These are phyloP conservation scores for Xylaria venustula DNA, from an alignment of 495 filamentous ascomycete species.

Conservation along the genomic window DNA sequence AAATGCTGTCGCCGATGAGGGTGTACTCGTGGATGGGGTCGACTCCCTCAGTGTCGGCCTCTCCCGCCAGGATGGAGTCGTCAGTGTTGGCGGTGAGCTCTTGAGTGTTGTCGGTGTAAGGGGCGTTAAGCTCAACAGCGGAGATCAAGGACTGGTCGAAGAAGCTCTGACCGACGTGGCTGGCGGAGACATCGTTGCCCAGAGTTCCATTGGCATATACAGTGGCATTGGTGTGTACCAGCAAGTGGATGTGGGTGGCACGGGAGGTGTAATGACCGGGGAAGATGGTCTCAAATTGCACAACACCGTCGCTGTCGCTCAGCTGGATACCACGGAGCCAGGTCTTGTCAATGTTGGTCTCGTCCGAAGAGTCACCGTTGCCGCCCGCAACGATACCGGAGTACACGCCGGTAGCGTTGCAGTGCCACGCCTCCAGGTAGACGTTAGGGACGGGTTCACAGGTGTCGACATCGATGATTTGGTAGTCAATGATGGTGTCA, in stretches of 20 bases:
- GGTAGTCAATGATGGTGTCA: conserved; percentile 51
- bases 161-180: conserved; percentile 60
- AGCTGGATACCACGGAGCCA: conserved; percentile 49
- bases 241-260: conserved; percentile 47
- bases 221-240: conserved; percentile 26
- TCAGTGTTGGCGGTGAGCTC: conserved; percentile 28
- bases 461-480: conserved; percentile 53
- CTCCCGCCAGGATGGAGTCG: conserved; percentile 33
- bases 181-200: conserved; percentile 44
- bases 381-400: conserved; percentile 35
- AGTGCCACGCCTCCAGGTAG: conserved; percentile 23
- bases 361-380: conserved; percentile 18
- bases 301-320: conserved; percentile 49
- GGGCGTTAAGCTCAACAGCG: conserved; percentile 32
- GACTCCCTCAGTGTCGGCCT: conserved; percentile 35
- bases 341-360: conserved; percentile 45
- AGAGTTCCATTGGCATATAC: conserved; percentile 29
- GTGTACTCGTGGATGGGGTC: conserved; percentile 39
- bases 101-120: conserved; percentile 37
- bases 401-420: conserved; percentile 57
- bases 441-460: conserved; percentile 47
- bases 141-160: conserved; percentile 35
- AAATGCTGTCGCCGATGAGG: conserved; percentile 45
- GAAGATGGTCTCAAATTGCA: conserved; percentile 49
- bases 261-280: conserved; percentile 55